These are phyloP conservation scores for Kodamaea nitidulidarum DNA, from an alignment of 805 yeast genomes.

Conservation along the genomic window DNA sequence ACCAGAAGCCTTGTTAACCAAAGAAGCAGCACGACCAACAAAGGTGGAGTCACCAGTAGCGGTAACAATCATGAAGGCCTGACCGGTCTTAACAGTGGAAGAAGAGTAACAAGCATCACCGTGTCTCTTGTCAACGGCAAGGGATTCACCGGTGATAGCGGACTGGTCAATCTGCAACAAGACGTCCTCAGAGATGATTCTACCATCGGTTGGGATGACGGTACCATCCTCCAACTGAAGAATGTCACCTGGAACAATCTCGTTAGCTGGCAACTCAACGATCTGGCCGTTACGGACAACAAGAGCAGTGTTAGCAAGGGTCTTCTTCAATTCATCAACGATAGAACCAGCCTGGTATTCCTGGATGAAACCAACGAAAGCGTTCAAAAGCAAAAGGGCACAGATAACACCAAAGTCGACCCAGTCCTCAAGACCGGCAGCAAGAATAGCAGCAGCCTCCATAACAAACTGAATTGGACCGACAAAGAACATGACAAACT, in stretches of 20 bases:
- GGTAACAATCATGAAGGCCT: slow-evolving; percentile 88
- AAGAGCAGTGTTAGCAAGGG: slow-evolving; percentile 84
- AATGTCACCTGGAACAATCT: slow-evolving; percentile 94
- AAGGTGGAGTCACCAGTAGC: slow-evolving; percentile 95
- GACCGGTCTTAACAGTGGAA: slow-evolving; percentile 94
- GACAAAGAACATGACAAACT: slow-evolving; percentile 82
- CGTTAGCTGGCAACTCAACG: slow-evolving; percentile 73
- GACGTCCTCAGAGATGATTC: slow-evolving; percentile 79
- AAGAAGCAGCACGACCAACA: slow-evolving; percentile 96
- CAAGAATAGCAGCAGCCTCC: slow-evolving; percentile 94
- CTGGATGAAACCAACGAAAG: slow-evolving; percentile 92
- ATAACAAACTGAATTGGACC: slow-evolving; percentile 97
- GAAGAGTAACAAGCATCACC: slow-evolving; percentile 90
- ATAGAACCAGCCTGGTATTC: slow-evolving; percentile 98
- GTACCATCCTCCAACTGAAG: slow-evolving; percentile 90
- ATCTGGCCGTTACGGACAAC: slow-evolving; percentile 80
- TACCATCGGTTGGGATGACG: slow-evolving; percentile 90
- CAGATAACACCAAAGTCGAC: slow-evolving; percentile 97
- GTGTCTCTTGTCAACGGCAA: slow-evolving; percentile 87
- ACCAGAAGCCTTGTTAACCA: slow-evolving; percentile 89
- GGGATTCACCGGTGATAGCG: slow-evolving; percentile 95
- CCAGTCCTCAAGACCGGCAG: slow-evolving; percentile 97
- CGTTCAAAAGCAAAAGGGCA: slow-evolving; percentile 81
- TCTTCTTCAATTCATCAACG: slow-evolving; percentile 93
- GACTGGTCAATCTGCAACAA: slow-evolving; percentile 93